phyloP scores from a whole-genome alignment of 371 early-diverging fungal genomes.

The Rhizopus stolonifer region DNA sequence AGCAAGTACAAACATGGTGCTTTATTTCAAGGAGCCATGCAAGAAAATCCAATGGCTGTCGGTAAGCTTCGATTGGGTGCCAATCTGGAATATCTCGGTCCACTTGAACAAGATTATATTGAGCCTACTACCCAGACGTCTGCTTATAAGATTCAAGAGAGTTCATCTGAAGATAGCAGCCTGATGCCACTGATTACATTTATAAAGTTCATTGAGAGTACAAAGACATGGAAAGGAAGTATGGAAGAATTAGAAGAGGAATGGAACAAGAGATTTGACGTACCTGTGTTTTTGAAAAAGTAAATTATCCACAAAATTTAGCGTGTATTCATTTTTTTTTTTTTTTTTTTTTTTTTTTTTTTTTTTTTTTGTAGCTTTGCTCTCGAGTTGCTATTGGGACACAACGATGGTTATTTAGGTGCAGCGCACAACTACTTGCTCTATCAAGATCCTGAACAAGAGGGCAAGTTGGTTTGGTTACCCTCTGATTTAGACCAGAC shows the following conservation, averaged over 20 bases:
- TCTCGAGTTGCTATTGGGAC: slow-evolving; percentile 35
- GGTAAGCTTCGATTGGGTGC: slow-evolving; percentile 23
- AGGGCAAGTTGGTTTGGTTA: slow-evolving; percentile 27
- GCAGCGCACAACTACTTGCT: slow-evolving; percentile 40
- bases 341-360: no score
- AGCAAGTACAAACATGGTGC: slow-evolving; percentile 19
- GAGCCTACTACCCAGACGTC: neutral
- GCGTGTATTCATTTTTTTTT: no score
- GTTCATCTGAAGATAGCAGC: slow-evolving; percentile 14
- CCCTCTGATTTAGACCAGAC: slow-evolving; percentile 41
- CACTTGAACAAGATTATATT: slow-evolving; percentile 14
- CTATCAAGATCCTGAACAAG: slow-evolving; percentile 27
- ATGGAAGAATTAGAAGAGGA: slow-evolving; percentile 8
- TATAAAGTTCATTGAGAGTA: slow-evolving; percentile 38
- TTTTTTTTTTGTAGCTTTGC: no score
- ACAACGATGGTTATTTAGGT: slow-evolving; percentile 38
- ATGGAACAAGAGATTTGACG: slow-evolving; percentile 43
- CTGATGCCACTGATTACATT: slow-evolving; percentile 35
- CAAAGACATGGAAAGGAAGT: neutral
- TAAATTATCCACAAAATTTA: no score
- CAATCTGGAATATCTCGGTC: slow-evolving; percentile 30
- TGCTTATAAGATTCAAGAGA: slow-evolving; percentile 25
- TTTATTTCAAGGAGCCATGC: slow-evolving; percentile 35
- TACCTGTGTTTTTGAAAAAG: slow-evolving; percentile 47
- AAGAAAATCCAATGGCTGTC: slow-evolving; percentile 30